Base-by-base conservation (phyloP, 306 rosid species). In the Acmispon strigosus region DNA sequence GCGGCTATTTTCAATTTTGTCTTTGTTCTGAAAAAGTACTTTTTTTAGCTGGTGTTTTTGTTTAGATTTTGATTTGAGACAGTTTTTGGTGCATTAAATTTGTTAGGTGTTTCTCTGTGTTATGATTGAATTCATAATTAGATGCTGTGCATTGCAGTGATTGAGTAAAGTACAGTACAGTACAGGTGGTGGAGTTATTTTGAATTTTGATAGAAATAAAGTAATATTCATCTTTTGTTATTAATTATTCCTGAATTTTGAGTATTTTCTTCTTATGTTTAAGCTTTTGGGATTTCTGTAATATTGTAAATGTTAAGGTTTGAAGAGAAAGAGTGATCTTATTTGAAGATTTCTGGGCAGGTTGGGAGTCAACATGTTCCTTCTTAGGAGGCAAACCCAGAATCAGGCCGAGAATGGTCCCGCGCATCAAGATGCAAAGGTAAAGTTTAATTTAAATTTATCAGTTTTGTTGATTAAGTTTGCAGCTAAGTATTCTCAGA, bases 361-460 rank as follows among this genome's bases (percentile, higher is more conserved):
- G 76, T 80, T 80, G 72, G n/a, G 63, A 52, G 48, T 60, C 81
- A 78, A 44, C 66, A 88, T 88, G 96, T 92, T 80, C 78, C 87
- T 88, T 54, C 73, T 76, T 34, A 84, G 90, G 78, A 86, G 77
- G 57, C 82, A 71, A 41, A 47, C 74, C 62, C 96, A 85, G 54
- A 85, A 58, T 66, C 86, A 80, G 63, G 80, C 18, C 42, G 90
- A 61, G 72, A 75, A 76, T 61, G 90, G 79, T 57, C 73, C 86
- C 57, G 79, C 92, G 2, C 29, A 19, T 69, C 77, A 86, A 50
- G 90, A 88, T 63, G 82, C 77, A 17, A 92, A 90, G 96, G 98
- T 90, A 68, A 67, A 4, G 8, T 13, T 29, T 4, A 1, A 10
- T 45, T n/a, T 10, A 34, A 13, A 1, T 62, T n/a, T 48, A 13